phyloP scores from a whole-genome alignment of 2,329 filamentous ascomycete species.

The Trichophaea hybrida region DNA sequence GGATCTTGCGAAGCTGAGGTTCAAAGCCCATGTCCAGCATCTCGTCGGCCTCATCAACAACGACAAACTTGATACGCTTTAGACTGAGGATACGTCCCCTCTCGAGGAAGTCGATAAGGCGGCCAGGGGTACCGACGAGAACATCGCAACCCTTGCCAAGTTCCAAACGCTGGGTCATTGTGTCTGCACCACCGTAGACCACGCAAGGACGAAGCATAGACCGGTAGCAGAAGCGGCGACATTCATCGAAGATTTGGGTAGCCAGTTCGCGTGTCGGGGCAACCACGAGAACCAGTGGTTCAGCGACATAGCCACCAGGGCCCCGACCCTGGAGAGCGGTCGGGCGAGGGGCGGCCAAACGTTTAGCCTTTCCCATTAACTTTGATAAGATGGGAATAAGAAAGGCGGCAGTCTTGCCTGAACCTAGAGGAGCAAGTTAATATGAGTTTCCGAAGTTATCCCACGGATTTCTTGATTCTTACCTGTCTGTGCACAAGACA shows the following conservation, averaged over 20 bases:
- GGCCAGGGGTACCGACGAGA: constrained; percentile 74
- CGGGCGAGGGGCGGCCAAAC: constrained; percentile 64
- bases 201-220: constrained; percentile 89
- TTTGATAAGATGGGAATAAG: constrained; percentile 77
- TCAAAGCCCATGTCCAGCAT: constrained; percentile 71
- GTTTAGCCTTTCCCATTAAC: constrained; percentile 91
- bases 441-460: constrained; percentile 1
- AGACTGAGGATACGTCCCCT: constrained; percentile 55
- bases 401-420: constrained; percentile 90
- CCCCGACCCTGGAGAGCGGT: constrained; percentile 36
- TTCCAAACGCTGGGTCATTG: constrained; percentile 54
- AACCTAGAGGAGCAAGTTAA: constrained; percentile 44
- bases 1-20: constrained; percentile 57
- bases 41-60: constrained; percentile 93
- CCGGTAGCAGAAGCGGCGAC: constrained; percentile 82
- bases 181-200: constrained; percentile 68
- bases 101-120: constrained; percentile 70
- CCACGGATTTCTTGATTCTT: constrained; percentile 29
- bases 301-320: constrained; percentile 42
- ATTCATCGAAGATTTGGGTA: constrained; percentile 89
- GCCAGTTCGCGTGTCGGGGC: constrained; percentile 80
- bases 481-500: constrained; percentile 89
- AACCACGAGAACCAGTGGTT: constrained; percentile 76
- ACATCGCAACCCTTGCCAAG: constrained; percentile 77
- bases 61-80: constrained; percentile 55